Conservation (phyloP, 768 basidiomycete genomes). For the Polyporus arcularius region DNA sequence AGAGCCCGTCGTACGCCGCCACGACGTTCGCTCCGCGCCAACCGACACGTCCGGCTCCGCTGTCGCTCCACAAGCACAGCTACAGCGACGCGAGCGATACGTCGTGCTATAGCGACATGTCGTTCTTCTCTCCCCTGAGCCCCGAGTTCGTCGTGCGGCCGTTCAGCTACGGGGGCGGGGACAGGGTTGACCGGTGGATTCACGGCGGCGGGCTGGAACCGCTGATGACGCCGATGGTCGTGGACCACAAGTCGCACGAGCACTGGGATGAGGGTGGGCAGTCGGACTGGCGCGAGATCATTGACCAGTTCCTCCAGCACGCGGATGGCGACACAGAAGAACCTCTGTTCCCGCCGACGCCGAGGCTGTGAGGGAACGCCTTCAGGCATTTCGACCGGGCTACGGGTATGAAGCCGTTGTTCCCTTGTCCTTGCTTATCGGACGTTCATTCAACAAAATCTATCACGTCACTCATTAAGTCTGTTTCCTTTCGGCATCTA, state of each 20-base stretch:
- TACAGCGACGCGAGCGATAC: background rate
- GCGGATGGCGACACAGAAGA: slow-evolving; percentile 8
- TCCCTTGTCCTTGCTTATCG: background rate
- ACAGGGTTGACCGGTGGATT: slow-evolving; percentile 20
- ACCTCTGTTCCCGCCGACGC: slow-evolving; percentile 1
- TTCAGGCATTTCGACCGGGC: background rate
- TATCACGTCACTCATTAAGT: background rate
- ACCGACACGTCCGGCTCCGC: slow-evolving; percentile 7
- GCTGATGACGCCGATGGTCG: slow-evolving; percentile 13
- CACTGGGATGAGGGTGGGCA: slow-evolving; percentile 13
- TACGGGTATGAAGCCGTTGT: background rate
- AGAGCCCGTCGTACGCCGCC: slow-evolving; percentile 20
- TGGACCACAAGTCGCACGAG: slow-evolving; percentile 15
- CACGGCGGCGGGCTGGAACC: slow-evolving; percentile 16
- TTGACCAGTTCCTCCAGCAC: slow-evolving; percentile 17
- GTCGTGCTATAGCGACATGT: background rate
- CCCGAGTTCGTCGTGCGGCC: slow-evolving; percentile 11
- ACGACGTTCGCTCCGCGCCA: slow-evolving; percentile 12
- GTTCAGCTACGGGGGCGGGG: slow-evolving; percentile 1
- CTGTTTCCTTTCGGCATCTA: too few relatives aligned
- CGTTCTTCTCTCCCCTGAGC: slow-evolving; percentile 6
- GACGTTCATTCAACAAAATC: background rate
- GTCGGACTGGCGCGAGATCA: slow-evolving; percentile 19
- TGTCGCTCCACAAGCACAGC: slow-evolving; percentile 3
- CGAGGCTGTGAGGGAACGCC: background rate